Conservation (phyloP, 2,329 filamentous ascomycete species). For the Monosporascus sp. region DNA sequence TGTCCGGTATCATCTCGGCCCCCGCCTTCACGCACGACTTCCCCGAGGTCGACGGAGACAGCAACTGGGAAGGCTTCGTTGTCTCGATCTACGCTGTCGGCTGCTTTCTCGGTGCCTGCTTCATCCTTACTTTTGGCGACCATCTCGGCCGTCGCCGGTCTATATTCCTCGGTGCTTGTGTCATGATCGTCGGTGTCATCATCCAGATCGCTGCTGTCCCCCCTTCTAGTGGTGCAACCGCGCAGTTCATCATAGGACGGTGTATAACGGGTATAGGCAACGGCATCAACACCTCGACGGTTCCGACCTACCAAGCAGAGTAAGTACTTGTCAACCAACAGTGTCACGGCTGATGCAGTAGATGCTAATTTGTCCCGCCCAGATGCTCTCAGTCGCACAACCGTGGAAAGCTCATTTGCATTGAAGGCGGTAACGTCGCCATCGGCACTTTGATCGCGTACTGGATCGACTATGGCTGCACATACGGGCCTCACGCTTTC, state of each 20-base stretch:
- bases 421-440: conserved; percentile 41
- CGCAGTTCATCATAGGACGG: conserved; percentile 44
- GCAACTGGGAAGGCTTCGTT: conserved; percentile 32
- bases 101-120: conserved; percentile 36
- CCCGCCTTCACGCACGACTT: conserved; percentile 23
- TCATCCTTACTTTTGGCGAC: conserved; percentile 42
- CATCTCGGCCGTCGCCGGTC: conserved; percentile 49
- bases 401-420: conserved; percentile 56
- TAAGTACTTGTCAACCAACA: conserved; percentile 5
- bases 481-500: conserved; percentile 26
- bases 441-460: conserved; percentile 38
- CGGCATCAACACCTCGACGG: conserved; percentile 43
- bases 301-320: conserved; percentile 38
- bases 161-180: conserved; percentile 45
- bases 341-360: neutral
- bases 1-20: conserved; percentile 27
- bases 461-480: conserved; percentile 37
- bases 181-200: conserved; percentile 52
- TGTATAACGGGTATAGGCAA: conserved; percentile 46
- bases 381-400: conserved; percentile 43
- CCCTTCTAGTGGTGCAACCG: conserved; percentile 40
- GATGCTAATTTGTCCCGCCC: conserved; percentile 9
- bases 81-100: conserved; percentile 37
- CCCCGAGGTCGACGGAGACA: conserved; percentile 26
- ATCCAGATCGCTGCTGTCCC: conserved; percentile 46